Evolutionary conservation across 2,329 filamentous ascomycete genomes (phyloP), one percentile per base, ranked within the genome.

Genomic region (Phaeosphaeriaceae sp.): DNA sequence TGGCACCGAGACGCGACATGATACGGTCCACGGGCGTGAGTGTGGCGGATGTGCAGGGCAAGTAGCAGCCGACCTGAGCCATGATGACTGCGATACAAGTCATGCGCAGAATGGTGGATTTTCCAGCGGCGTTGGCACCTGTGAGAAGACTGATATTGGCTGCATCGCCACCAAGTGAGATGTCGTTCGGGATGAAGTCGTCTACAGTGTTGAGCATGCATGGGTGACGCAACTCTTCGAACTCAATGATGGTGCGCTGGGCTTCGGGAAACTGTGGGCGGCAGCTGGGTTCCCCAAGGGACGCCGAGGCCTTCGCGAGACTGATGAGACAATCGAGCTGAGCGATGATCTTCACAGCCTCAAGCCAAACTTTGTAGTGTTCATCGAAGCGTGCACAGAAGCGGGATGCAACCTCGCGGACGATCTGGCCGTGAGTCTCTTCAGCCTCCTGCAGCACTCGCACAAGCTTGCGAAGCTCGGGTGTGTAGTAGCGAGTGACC

Each of bases 21-120:
- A 99, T 98, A 54, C 95, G 91, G 75, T 99, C 95, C 2, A 96
- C 88, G 0, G 95, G 94, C 0, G 94, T 98, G 46, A 99, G 84
- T 2, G 85, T 88, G 1, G 95, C 95, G 2, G 89, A 92, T 19
- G 85, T 83, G 58, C 92, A 93, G 1, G 95, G 95, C 1, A 99
- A 88, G 67, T 96, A 91, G 76, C 94, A 97, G 54, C 95, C 95
- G 27, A 99, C 90, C 74, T 99, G 95, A 0, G 95, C 95, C 87
- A 99, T 93, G 68, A 99, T 98, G 50, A 97, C 94, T 0, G 95
- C 95, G 48, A 95, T 88, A 71, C 95, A 99, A 2, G 94, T 96
- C 95, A 98, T 98, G 72, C 95, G 88, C 31, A 99, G 85, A 45
- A 99, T 88, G 1, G 95, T 99, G 1, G 95, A 98, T 80, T 99